A percentile compares a stretch with the other conserved stretches of the same genome.
phyloP scores from a whole-genome alignment of 805 yeast genomes.

The Candida namnaoensis region DNA sequence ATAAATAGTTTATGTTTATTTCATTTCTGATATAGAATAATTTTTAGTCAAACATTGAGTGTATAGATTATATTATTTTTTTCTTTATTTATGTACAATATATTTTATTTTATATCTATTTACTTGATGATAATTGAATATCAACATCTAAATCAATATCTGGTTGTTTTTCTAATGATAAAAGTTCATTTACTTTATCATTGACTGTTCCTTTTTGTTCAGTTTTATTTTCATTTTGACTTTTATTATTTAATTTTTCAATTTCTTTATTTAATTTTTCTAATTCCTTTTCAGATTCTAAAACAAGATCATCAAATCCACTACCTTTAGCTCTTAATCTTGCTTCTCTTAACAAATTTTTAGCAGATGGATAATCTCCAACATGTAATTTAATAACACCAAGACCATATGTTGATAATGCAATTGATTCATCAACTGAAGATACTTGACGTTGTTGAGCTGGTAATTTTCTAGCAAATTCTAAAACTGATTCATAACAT shows the following conservation, averaged over 20 bases:
- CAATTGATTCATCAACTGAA: conserved; percentile 55
- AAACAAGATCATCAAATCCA: conserved; percentile 53
- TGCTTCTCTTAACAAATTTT: conserved; percentile 56
- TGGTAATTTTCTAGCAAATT: conserved; percentile 31
- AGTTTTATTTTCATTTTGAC: not conserved
- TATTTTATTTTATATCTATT: not conserved
- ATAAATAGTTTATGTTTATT: too few species aligned
- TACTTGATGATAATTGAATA: not conserved
- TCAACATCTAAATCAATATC: conserved; percentile 10
- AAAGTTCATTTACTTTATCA: conserved; percentile 8
- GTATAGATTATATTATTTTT: too few species aligned
- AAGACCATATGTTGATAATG: conserved; percentile 75
- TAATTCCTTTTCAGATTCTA: conserved; percentile 60
- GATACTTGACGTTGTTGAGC: conserved; percentile 25
- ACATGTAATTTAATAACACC: conserved; percentile 71
- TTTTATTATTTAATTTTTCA: not conserved
- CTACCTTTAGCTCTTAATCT: conserved; percentile 60
- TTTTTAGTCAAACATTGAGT: too few species aligned
- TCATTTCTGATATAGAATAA: too few species aligned
- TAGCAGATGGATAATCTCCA: conserved; percentile 48
- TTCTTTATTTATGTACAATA: too few species aligned
- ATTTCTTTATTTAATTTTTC: conserved; percentile 33
- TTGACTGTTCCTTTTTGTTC: conserved; percentile 1
- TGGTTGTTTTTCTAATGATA: conserved; percentile 6
- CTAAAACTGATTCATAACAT: conserved; percentile 35